Percentiles rank a stretch among this genome's conserved stretches.
Conservation (phyloP, 805 yeast genomes). For the Candida gorgasii region DNA sequence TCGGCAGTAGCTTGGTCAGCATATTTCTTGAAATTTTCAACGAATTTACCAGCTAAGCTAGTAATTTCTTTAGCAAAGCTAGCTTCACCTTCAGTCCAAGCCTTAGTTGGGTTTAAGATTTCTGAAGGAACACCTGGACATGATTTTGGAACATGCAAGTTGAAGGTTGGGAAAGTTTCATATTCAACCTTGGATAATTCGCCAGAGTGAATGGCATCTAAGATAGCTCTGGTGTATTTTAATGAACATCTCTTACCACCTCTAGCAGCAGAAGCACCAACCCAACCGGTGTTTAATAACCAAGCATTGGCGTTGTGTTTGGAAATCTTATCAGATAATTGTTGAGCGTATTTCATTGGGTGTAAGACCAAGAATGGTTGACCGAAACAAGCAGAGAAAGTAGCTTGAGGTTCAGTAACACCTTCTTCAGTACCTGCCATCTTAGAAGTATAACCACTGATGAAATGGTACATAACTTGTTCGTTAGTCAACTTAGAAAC, state of each 20-base stretch:
- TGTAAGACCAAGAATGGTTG: constrained; percentile 98
- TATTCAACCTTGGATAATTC: constrained; percentile 75
- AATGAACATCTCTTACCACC: constrained; percentile 98
- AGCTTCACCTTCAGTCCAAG: constrained; percentile 59
- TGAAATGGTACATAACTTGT: constrained; percentile 98
- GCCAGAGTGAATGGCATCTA: constrained; percentile 93
- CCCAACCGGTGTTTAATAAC: constrained; percentile 98
- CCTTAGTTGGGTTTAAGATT: constrained; percentile 80
- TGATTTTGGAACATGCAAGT: constrained; percentile 80
- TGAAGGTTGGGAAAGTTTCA: constrained; percentile 84
- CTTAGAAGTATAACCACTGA: constrained; percentile 97
- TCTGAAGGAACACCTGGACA: constrained; percentile 83
- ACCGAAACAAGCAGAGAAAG: constrained; percentile 98
- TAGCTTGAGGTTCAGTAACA: constrained; percentile 96
- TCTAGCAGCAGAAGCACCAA: constrained; percentile 85
- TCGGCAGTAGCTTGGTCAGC: constrained; percentile 78
- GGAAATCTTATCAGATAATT: constrained; percentile 89
- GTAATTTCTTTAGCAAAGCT: constrained; percentile 44
- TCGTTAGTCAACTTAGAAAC: constrained; percentile 90
- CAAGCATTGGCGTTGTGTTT: constrained; percentile 90
- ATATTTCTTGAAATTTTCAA: constrained; percentile 85
- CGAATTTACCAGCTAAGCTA: constrained; percentile 73
- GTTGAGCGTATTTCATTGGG: constrained; percentile 97
- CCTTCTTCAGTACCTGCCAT: constrained; percentile 99
- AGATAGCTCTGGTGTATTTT: constrained; percentile 94